These are phyloP conservation scores for Ceratocystis papillata DNA, from an alignment of 2,329 filamentous ascomycete species.

Conservation along the genomic window DNA sequence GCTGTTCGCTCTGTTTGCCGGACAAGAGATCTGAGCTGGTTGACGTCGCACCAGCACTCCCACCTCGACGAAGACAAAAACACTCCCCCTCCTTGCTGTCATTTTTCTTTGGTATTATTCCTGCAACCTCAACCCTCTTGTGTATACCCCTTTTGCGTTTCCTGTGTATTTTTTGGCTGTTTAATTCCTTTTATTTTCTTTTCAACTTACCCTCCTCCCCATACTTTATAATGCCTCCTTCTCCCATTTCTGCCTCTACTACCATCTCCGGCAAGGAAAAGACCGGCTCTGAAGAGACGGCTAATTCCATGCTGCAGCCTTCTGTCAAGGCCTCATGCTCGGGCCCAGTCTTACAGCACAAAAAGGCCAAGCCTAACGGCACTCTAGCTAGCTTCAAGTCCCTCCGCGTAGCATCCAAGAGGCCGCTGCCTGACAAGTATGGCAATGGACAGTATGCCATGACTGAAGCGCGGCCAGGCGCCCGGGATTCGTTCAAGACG, in stretches of 20 bases:
- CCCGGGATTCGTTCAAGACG: conserved; percentile 47
- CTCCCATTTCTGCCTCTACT: background rate
- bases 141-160: background rate
- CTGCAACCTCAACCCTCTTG: background rate
- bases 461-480: conserved; percentile 39
- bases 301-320: background rate
- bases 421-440: conserved; percentile 52
- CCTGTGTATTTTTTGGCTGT: background rate
- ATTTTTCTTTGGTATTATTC: background rate
- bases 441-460: conserved; percentile 51
- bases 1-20: too few species aligned
- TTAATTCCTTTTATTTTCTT: background rate
- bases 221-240: background rate
- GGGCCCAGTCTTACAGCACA: conserved; percentile 13
- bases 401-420: conserved; percentile 39
- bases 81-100: background rate
- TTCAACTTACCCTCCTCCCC: background rate
- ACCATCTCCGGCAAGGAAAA: background rate
- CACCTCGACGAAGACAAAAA: too few species aligned
- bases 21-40: too few species aligned
- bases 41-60: too few species aligned
- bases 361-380: conserved; percentile 11
- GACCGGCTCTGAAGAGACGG: background rate
- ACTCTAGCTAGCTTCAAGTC: conserved; percentile 28
- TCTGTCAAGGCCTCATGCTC: background rate